phyloP scores from a whole-genome alignment of 129 eudicot species.

The Flaveria trinervia region DNA sequence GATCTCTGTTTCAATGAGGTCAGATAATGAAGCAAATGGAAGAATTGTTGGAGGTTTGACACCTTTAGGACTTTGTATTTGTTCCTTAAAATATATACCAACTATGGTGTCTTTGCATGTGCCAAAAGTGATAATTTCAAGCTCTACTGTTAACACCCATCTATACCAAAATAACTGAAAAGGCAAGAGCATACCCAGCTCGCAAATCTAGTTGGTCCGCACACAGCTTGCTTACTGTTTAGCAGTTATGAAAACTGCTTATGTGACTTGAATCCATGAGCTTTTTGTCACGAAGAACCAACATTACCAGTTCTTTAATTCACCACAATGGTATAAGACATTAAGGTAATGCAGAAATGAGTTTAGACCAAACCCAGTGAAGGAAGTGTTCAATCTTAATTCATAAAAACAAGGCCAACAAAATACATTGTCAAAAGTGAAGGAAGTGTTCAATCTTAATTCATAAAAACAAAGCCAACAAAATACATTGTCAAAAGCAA shows the following conservation, averaged over 20 bases:
- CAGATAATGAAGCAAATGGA: slow-evolving; percentile 9
- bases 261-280: too few relatives aligned
- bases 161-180: too few relatives aligned
- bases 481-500: slow-evolving; percentile 13
- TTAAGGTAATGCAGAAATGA: not conserved
- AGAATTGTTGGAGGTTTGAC: too few relatives aligned
- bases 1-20: not conserved
- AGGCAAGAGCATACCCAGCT: too few relatives aligned
- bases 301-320: not conserved
- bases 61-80: too few relatives aligned
- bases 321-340: not conserved
- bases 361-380: not conserved
- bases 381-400: not conserved
- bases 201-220: too few relatives aligned
- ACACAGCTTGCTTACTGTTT: too few relatives aligned
- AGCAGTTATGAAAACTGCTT: too few relatives aligned
- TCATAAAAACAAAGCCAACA: slow-evolving; percentile 11
- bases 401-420: slow-evolving; percentile 9
- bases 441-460: not conserved
- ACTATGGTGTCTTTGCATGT: not conserved
- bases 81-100: not conserved
- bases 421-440: slow-evolving; percentile 11
- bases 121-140: not conserved
- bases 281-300: not conserved
- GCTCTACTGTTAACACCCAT: not conserved